Base-by-base conservation (phyloP, 2,329 filamentous ascomycete genomes). In the Biscogniauxia marginata region DNA sequence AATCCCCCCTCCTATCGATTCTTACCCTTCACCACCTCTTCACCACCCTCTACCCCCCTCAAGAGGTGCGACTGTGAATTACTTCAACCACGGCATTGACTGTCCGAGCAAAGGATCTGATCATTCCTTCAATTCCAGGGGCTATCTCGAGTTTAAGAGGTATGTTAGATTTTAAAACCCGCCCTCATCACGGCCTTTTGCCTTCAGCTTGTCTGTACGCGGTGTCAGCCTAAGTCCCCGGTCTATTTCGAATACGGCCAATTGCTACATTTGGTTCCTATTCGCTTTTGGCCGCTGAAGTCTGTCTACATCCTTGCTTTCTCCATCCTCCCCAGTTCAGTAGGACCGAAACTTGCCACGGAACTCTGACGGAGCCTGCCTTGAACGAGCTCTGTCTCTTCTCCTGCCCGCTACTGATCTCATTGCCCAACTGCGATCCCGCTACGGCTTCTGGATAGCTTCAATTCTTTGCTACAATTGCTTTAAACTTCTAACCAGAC, bases 151-250 rank as follows among this genome's bases (percentile, higher is more conserved):
- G 4, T 22, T 7, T 19, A 11, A 8, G 20, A 20, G 44, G 44
- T 46, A 46, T 46, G 44, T 46, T 18, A 46, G 44, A 46, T 43
- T 46, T 45, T 56, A 6, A 60, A 53, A 43, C 44, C 21, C 45
- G 7, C 11, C 22, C 30, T 39, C 30, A 39, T 39, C 30, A 39
- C 30, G 30, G 30, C 30, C 9, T 39, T 39, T 39, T 2, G n/a
- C 30, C 30, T 39, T 16, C 3, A 39, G n/a, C 30, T 39, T 16
- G 30, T 11, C 6, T n/a, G 30, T 39, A 39, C 30, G 30, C 9
- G 30, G 30, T 39, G 30, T 39, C 30, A 39, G 30, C 30, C 30
- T 39, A 39, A 39, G 30, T 39, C 9, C 30, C 30, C 30, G 30
- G n/a, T 39, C 30, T 39, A 39, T 39, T 39, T 39, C n/a, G 30